Base-by-base conservation (phyloP, 1,284 basidiomycete genomes). In the Meripilus lineatus region DNA sequence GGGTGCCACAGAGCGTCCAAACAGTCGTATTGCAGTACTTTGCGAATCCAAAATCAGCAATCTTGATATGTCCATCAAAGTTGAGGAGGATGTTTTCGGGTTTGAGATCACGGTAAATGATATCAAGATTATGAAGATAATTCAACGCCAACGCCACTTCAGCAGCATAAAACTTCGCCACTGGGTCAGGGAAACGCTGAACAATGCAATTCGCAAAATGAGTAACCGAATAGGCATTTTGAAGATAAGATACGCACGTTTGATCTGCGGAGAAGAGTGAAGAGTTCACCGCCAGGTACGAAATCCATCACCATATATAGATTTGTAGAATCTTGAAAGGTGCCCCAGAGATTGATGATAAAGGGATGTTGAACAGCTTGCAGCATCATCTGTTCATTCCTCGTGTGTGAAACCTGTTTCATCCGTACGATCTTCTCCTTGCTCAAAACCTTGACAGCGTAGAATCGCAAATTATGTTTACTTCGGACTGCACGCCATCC, bases 271-370 rank as follows among this genome's bases (percentile, higher is more conserved):
- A 97, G 66, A 35, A 96, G 77, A 37, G 89, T 90, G 63, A 99
- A 99, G 5, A 99, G 73, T 66, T 99, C 95, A 15, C 95, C 95
- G 17, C 95, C 95, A 0, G 93, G 92, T 3, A 99, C 95, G 62
- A 97, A 99, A 68, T 99, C 96, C 95, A 99, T 98, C 46, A 99
- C 94, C 93, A 99, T 97, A 73, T 96, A 99, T 11, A 99, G 71
- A 62, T 97, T 98, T 36, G 89, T 77, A 8, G 82, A 70, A 58
- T 98, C 95, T 57, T 96, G 92, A 68, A 99, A 99, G 1, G 91
- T 89, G 21, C 95, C 96, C 95, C 95, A 99, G 4, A 99, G 79
- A 59, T 97, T 99, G 70, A 99, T 85, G 52, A 99, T 88, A 69
- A 99, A 99, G 2, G 94, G 90, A 64, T 98, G 93, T 42, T 94